These are phyloP conservation scores for Sclerotinia sclerotiorum DNA, from an alignment of 2,329 filamentous ascomycete species.

Conservation along the genomic window DNA sequence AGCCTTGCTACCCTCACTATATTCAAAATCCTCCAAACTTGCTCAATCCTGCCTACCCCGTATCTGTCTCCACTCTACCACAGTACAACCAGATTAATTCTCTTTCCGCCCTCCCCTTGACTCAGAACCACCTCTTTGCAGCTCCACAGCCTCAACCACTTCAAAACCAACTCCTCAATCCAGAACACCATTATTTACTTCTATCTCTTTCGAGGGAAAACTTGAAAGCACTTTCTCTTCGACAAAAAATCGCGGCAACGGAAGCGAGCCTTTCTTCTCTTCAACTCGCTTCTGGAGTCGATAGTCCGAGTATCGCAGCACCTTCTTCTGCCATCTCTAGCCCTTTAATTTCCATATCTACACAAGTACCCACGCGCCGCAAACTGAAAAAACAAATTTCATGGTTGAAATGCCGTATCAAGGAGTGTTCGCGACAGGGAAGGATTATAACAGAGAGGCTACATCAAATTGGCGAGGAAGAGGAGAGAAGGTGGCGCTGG, in stretches of 20 bases:
- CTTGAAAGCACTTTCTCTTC: slow-evolving; percentile 43
- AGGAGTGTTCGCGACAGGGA: slow-evolving; percentile 50
- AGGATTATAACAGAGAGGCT: slow-evolving; percentile 48
- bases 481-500: slow-evolving; percentile 47
- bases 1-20: neutral
- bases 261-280: slow-evolving; percentile 40
- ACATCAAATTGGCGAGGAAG: slow-evolving; percentile 55
- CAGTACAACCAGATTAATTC: neutral
- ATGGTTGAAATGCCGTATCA: slow-evolving; percentile 47
- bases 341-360: neutral
- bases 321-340: neutral
- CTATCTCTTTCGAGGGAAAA: slow-evolving; percentile 46
- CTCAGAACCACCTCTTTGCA: slow-evolving; percentile 35
- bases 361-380: neutral
- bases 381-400: slow-evolving; percentile 44
- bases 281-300: neutral
- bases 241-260: slow-evolving; percentile 43
- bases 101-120: neutral
- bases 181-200: slow-evolving; percentile 50
- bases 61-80: neutral
- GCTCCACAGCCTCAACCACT: neutral
- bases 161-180: slow-evolving; percentile 38
- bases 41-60: neutral
- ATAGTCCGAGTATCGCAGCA: neutral
- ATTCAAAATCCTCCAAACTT: neutral